A percentile compares a stretch with the other conserved stretches of the same genome.
Conservation (phyloP, 306 rosid species). For the Inga laurina region DNA sequence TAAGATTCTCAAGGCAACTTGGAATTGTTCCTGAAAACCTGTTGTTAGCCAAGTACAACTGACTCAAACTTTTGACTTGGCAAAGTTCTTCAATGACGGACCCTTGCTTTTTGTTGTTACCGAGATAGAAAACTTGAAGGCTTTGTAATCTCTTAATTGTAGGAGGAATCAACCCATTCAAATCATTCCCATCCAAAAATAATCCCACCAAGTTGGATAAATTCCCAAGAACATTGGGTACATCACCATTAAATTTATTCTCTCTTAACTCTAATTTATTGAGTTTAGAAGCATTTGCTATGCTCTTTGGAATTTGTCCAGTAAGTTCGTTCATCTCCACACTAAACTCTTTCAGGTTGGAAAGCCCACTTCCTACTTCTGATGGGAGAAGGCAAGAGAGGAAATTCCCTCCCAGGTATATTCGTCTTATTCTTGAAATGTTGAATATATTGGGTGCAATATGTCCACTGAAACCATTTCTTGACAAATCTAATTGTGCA, state of each 20-base stretch:
- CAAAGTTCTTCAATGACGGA: not conserved
- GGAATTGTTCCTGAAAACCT: not conserved
- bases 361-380: not conserved
- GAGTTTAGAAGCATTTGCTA: not conserved
- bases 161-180: not conserved
- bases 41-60: not conserved
- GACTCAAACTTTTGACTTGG: not conserved
- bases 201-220: not conserved
- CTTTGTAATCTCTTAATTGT: not conserved
- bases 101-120: not conserved
- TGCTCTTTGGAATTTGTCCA: not conserved
- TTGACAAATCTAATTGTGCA: not conserved
- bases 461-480: slow-evolving; percentile 1
- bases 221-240: not conserved
- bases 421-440: slow-evolving; percentile 27
- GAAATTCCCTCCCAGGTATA: slow-evolving; percentile 3
- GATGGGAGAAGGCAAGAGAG: not conserved
- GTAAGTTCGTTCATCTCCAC: not conserved
- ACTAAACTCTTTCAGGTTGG: not conserved
- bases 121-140: not conserved
- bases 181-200: not conserved
- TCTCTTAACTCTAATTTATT: rapidly evolving
- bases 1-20: not conserved
- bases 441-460: slow-evolving; percentile 31
- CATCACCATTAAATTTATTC: not conserved